Evolutionary conservation across 73 alveolate species (phyloP), one percentile per base, ranked within the genome.

Genomic region (Stentor coeruleus): DNA sequence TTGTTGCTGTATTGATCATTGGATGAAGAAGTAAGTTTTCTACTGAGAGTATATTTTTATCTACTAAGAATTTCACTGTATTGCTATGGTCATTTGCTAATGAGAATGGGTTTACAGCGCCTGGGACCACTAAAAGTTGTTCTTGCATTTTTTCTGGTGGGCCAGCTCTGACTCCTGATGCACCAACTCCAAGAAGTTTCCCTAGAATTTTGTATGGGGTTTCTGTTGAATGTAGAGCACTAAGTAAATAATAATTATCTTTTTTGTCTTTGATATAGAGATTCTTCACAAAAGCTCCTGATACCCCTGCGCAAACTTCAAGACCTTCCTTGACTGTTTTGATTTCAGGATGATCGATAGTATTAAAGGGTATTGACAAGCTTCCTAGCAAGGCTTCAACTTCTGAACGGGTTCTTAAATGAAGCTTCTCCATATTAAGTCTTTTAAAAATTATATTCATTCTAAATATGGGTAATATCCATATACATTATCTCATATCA

Each of bases 181-280:
- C 90, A 76, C 97, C 95, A 57, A 94, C 88, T 81, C 95, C 93
- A 82, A 95, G 87, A 79, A 90, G 86, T 86, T 95, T 97, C 82
- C 98, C 93, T 36, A 97, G 83, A 3, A 77, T 79, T 76, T 96
- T 94, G 87, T 88, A 82, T 35, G 95, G 98, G 4, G 92, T 91
- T 77, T 92, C 86, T 59, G 99, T 95, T 41, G 91, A 92, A 76
- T 92, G 93, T 35, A 87, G 93, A 41, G 99, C 99, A 3, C 93
- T 79, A 73, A 97, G 89, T 59, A 97, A 91, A 82, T 93, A 97
- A 20, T 92, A 94, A 74, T 59, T 83, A 86, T 94, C 98, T 94
- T 95, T 92, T 84, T 97, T 97, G 91, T 97, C 97, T 86, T 93
- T 93, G 59, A 95, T 90, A 91, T 95, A 96, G 36, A 96, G 87